Base-by-base conservation (phyloP, 2,329 filamentous ascomycete genomes). In the Alternaria triticina region DNA sequence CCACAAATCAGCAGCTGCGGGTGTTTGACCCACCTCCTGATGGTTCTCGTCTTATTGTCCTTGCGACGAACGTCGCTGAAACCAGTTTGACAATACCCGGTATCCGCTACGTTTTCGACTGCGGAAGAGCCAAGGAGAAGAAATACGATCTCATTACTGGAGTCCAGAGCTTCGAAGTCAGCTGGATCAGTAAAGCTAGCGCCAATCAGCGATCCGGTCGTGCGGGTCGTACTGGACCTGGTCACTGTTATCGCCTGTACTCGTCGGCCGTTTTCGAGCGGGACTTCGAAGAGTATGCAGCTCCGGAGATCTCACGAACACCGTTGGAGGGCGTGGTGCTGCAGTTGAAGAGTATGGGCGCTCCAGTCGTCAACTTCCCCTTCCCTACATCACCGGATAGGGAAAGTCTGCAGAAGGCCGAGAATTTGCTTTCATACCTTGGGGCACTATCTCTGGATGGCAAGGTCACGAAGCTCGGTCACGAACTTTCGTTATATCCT, bases 121-220 rank as follows among this genome's bases (percentile, higher is more conserved):
- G 92, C 69, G 96, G 96, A 33, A 87, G 96, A 54, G 91, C 92
- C 36, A 99, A 99, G 79, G 94, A 97, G 79, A 91, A 95, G 66
- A 91, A 90, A 61, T 98, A 96, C 74, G 92, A 98, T 76, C 86
- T 88, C n/a, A 83, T 88, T 11, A 97, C 92, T 9, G 95, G 95
- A 4, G 95, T 99, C 1, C 96, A 99, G 78, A 97, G 91, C 75
- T 99, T 97, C 77, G 92, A 97, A 72, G 88, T 99, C 57, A 91
- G 91, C 44, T 99, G 95, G 93, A 96, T 98, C 77, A 97, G 94
- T 83, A 98, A 99, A 82, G 96, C 96, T 27, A 97, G 93, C 77
- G 95, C 96, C 8, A 92, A 90, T 69, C 96, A 99, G 80, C 88
- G 96, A 77, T 89, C 93, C 62, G 96, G 96, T 82, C 93, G 96